Evolutionary conservation across 2,329 filamentous ascomycete genomes (phyloP), one percentile per base, ranked within the genome.

Genomic region (Beauveria scarabaeidicola): DNA sequence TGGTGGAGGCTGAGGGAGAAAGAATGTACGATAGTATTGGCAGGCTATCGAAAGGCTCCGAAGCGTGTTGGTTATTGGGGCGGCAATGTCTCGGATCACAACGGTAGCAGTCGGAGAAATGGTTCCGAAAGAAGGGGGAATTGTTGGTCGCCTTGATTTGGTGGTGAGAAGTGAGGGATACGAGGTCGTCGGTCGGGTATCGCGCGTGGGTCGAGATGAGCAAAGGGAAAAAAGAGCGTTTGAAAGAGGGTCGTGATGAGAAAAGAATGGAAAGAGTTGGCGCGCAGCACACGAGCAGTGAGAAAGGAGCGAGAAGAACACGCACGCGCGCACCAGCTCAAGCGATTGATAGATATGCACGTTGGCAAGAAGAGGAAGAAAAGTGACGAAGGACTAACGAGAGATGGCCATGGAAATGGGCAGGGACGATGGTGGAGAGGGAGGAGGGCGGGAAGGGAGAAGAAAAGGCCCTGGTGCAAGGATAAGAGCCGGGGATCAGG

Each of bases 251-350:
- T 25, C 41, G 41, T 47, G 40, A 19, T 38, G n/a, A 58, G 32
- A n/a, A 58, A 47, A 21, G 56, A 61, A 43, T 58, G 55, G 21
- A 58, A 48, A 25, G 54, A 46, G 50, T 43, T 58, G 59, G 59
- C 59, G 59, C 59, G 52, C 59, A 61, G 59, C 54, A 61, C 59
- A 61, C 59, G 41, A 17, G 48, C 27, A 32, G 43, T 47, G 43
- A 36, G 38, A 53, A 55, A 57, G 41, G 43, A 48, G 48, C 47
- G 54, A 52, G 43, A 43, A 53, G 48, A 51, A 58, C 54, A 61
- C 47, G 59, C 59, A 58, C 53, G 59, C 59, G 59, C 59, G 55
- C 50, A 58, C 48, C 54, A 58, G 54, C 54, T 58, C 59, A 38
- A 44, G 44, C 41, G 43, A 52, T 32, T 27, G 32, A 38, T 25